Percentiles rank a stretch among this genome's conserved stretches.
Conservation (phyloP, 2,329 filamentous ascomycete species). For the Aspergillus pseudotamarii region DNA sequence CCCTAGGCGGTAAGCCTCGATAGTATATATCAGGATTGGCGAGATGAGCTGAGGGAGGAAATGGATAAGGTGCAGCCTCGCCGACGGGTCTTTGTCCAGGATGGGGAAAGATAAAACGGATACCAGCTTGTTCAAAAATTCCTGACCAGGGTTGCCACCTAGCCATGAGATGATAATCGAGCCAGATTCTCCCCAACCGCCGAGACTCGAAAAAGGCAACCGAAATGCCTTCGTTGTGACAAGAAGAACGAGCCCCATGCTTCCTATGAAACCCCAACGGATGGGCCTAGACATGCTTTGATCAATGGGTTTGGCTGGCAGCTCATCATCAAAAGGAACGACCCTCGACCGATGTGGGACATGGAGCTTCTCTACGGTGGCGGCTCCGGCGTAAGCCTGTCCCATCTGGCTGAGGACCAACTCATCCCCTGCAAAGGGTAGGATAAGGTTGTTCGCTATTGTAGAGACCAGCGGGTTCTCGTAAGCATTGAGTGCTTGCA, state of each 20-base stretch:
- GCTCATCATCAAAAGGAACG: slow-evolving; percentile 1
- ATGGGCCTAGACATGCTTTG: background rate
- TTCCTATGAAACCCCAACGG: background rate
- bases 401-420: background rate
- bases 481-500: background rate
- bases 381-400: background rate
- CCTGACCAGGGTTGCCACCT: background rate
- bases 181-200: background rate
- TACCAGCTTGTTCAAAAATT: background rate
- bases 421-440: background rate
- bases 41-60: slow-evolving; percentile 4
- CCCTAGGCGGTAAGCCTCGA: slow-evolving; percentile 2
- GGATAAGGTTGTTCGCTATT: background rate
- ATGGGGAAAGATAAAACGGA: background rate
- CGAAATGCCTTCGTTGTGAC: background rate
- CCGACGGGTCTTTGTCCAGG: background rate
- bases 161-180: background rate
- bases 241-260: background rate
- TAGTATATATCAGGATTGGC: background rate
- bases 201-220: background rate
- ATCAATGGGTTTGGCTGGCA: background rate
- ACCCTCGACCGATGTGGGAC: background rate
- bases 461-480: slow-evolving; percentile 2
- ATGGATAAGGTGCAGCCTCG: background rate
- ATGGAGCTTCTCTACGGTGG: background rate